Conservation (phyloP, 2,329 filamentous ascomycete species). For the Sclerotinia subarctica region DNA sequence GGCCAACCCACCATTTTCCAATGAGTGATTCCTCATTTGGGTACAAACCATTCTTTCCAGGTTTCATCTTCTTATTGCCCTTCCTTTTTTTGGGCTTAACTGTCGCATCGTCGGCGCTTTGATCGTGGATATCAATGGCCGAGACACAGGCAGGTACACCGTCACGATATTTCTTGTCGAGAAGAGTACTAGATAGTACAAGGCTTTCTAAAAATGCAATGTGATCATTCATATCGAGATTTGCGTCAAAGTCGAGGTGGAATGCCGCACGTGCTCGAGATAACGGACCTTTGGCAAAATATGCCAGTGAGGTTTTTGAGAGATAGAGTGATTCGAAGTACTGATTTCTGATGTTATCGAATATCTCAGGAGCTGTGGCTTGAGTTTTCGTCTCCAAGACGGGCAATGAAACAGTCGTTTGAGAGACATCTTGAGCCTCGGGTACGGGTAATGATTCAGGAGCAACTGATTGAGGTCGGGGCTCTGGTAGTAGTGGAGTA, state of each 20-base stretch:
- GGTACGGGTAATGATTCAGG: slow-evolving; percentile 8
- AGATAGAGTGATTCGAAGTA: slow-evolving; percentile 61
- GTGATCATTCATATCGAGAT: slow-evolving; percentile 59
- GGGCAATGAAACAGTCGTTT: not conserved
- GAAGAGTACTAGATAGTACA: slow-evolving; percentile 61
- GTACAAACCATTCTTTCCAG: slow-evolving; percentile 67
- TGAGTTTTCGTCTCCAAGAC: slow-evolving; percentile 16
- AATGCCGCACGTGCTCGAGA: slow-evolving; percentile 72
- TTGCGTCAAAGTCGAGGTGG: slow-evolving; percentile 58
- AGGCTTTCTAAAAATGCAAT: slow-evolving; percentile 66
- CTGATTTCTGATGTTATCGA: slow-evolving; percentile 56
- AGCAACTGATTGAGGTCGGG: slow-evolving; percentile 20
- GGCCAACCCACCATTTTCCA: slow-evolving; percentile 67
- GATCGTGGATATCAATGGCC: slow-evolving; percentile 51
- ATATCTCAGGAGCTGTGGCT: slow-evolving; percentile 49
- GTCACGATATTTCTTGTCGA: slow-evolving; percentile 79
- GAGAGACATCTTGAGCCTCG: slow-evolving; percentile 19
- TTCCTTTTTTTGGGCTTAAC: slow-evolving; percentile 46
- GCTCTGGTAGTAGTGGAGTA: slow-evolving; percentile 27
- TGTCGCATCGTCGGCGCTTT: slow-evolving; percentile 51
- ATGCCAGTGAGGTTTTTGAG: slow-evolving; percentile 72
- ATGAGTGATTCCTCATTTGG: slow-evolving; percentile 62
- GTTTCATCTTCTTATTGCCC: slow-evolving; percentile 61
- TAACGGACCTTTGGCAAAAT: slow-evolving; percentile 79
- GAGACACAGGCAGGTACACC: slow-evolving; percentile 61